Percentiles rank a stretch among this genome's conserved stretches.
Evolutionary conservation across 1,284 basidiomycete genomes (phyloP).

Genomic region (Trametes sp.): DNA sequence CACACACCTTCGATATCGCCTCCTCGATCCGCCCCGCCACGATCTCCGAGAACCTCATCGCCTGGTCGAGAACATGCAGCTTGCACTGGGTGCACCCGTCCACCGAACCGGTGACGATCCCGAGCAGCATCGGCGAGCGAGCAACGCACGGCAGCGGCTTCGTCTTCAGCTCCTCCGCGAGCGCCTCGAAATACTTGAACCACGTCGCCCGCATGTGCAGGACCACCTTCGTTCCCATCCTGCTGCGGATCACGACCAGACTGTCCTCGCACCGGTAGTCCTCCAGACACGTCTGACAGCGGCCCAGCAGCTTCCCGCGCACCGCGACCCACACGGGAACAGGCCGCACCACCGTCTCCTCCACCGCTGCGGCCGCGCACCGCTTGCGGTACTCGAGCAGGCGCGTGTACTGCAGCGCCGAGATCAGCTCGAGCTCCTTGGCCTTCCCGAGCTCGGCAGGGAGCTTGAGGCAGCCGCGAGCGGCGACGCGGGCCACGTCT

Average conservation of each 20-base stretch:
- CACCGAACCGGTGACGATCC: conserved; percentile 2
- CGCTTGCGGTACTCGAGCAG: conserved; percentile 15
- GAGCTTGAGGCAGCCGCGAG: conserved; percentile 5
- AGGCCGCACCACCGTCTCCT: not conserved
- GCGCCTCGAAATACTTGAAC: conserved; percentile 8
- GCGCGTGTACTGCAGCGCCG: conserved; percentile 12
- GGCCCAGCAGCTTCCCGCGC: not conserved
- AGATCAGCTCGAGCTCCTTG: conserved; percentile 11
- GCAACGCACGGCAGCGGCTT: not conserved
- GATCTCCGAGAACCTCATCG: not conserved
- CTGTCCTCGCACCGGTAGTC: not conserved
- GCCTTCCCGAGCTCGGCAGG: conserved; percentile 1
- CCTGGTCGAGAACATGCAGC: conserved; percentile 1
- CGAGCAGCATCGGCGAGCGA: not conserved
- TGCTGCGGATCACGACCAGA: not conserved
- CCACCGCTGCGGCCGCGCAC: conserved; percentile 6
- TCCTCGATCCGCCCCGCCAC: conserved; percentile 2
- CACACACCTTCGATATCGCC: conserved; percentile 2
- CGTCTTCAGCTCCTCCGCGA: conserved; percentile 3
- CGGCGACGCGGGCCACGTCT: conserved; percentile 17
- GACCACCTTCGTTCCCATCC: not conserved
- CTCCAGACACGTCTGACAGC: not conserved
- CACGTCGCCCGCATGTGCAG: not conserved
- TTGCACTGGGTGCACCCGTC: not conserved
- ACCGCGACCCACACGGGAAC: not conserved